Conservation (phyloP, 2,329 filamentous ascomycete genomes). For the Colletotrichum incanum region DNA sequence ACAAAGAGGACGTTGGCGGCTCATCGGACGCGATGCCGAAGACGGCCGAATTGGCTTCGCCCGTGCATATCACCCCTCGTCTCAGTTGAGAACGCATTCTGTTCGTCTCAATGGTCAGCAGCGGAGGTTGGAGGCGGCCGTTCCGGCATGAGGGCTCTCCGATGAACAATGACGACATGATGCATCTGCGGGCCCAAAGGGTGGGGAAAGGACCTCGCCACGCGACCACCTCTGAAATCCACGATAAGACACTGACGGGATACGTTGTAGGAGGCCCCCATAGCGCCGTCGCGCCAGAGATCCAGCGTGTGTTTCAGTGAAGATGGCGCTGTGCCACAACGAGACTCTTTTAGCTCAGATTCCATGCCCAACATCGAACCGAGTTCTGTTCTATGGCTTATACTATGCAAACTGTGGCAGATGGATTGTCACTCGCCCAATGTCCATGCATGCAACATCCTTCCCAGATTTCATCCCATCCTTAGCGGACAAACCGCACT, state of each 20-base stretch:
- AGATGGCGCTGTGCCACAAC: slow-evolving; percentile 19
- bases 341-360: neutral
- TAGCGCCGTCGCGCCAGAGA: slow-evolving; percentile 24
- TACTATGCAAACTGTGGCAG: neutral
- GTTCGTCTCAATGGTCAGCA: slow-evolving; percentile 26
- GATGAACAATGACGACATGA: slow-evolving; percentile 38
- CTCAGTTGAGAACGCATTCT: neutral
- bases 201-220: slow-evolving; percentile 21
- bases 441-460: slow-evolving; percentile 10
- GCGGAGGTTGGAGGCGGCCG: neutral
- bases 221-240: slow-evolving; percentile 16
- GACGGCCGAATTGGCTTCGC: slow-evolving; percentile 9
- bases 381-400: neutral
- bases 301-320: slow-evolving; percentile 32
- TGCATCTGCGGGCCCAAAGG: slow-evolving; percentile 25
- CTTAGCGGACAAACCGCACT: neutral
- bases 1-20: neutral
- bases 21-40: slow-evolving; percentile 18
- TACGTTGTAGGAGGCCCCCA: neutral
- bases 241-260: neutral
- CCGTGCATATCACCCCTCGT: slow-evolving; percentile 1
- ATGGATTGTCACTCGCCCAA: neutral
- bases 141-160: neutral
- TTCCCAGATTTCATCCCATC: neutral
- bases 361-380: neutral